A percentile compares a stretch with the other conserved stretches of the same genome.
Conservation (phyloP, 176 grass and related monocot species). For the Chrysopogon serrulatus region DNA sequence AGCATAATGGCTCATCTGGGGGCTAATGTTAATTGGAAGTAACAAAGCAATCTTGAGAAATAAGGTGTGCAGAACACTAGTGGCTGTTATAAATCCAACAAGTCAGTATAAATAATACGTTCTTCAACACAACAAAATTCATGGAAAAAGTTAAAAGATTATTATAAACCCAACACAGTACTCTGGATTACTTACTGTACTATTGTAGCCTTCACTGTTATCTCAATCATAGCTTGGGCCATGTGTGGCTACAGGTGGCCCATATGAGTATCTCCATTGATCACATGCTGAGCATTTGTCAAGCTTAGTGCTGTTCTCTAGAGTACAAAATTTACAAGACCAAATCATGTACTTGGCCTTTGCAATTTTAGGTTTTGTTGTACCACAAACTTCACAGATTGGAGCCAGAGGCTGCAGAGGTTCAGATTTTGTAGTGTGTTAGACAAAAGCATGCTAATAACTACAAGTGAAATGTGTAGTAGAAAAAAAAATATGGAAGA, state of each 20-base stretch:
- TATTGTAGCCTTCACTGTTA: conserved; percentile 7
- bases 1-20: background rate
- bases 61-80: background rate
- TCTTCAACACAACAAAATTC: background rate
- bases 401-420: conserved; percentile 57
- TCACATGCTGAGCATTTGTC: conserved; percentile 85
- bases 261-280: conserved; percentile 94
- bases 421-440: conserved; percentile 15
- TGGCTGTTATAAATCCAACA: background rate
- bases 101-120: background rate
- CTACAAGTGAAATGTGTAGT: background rate
- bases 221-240: conserved; percentile 46
- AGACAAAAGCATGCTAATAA: conserved; percentile 9
- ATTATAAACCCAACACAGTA: background rate
- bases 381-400: conserved; percentile 82
- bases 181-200: conserved; percentile 9
- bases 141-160: background rate
- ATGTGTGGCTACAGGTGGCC: conserved; percentile 40
- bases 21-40: background rate
- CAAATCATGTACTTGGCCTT: conserved; percentile 62
- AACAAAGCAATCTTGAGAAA: background rate
- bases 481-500: background rate
- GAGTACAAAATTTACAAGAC: conserved; percentile 94
- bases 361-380: conserved; percentile 59
- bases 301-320: conserved; percentile 67